Base-by-base conservation (phyloP, 2,329 filamentous ascomycete genomes). In the Xylaria multiplex region DNA sequence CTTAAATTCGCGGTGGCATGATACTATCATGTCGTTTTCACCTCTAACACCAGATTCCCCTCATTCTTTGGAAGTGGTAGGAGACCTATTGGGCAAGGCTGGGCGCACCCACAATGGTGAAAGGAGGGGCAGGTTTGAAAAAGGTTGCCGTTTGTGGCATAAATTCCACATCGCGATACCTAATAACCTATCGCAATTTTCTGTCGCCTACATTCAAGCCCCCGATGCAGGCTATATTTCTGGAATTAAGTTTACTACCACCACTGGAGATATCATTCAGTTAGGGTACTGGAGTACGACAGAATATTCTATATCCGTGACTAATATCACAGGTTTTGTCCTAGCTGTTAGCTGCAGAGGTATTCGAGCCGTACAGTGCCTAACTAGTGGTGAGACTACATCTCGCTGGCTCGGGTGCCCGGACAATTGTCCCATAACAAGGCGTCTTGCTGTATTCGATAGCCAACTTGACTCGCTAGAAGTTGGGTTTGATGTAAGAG, bases 401-500 rank as follows among this genome's bases (percentile, higher is more conserved):
- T 56, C 40, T 27, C 22, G 24, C 3, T 56, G 53, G 53, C 37
- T 56, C 2, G 40, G 53, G 19, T 19, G n/a, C 22, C 37, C 53
- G 9, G 24, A 56, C 19, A 9, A 32, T 32, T 30, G 5, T 19
- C 22, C 22, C 13, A 56, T 27, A 45, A 56, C 53, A 7, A 56
- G 22, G 24, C 53, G 53, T 27, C 24, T 56, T 24, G 53, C 53
- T 14, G 13, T 16, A 45, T 45, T 56, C 13, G 24, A 56, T 56
- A 30, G 37, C 13, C 53, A 37, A 30, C 37, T 56, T 6, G 40
- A 56, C 37, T 43, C 6, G 14, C 14, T 56, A 30, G 22, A 27
- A 30, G 53, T 56, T 7, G 53, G 37, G 13, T 30, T 56, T 14
- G 53, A 56, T 13, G 53, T 45, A 56, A 56, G 40, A 56, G 37